Evolutionary conservation across 108 stramenopile genomes (phyloP).

Genomic region (Epipyxis sp.): DNA sequence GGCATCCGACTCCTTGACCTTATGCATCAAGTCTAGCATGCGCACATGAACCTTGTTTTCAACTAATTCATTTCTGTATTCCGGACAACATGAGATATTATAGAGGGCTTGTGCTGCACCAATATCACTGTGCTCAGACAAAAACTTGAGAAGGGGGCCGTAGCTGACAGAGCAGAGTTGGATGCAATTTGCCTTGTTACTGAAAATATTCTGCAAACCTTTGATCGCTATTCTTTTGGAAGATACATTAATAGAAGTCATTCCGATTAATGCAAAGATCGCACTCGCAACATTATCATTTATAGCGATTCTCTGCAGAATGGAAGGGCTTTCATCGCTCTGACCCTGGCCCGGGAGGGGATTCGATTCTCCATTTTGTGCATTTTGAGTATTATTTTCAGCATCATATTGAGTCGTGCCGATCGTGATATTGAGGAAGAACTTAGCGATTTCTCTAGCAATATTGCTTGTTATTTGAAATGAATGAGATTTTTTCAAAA

Average conservation of each 20-base stretch:
- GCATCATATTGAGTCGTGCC: too few relatives aligned
- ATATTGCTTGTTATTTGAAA: too few relatives aligned
- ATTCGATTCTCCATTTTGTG: too few relatives aligned
- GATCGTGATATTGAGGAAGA: too few relatives aligned
- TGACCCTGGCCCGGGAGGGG: too few relatives aligned
- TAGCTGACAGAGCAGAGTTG: neutral
- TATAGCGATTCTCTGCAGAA: too few relatives aligned
- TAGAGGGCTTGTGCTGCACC: constrained; percentile 1
- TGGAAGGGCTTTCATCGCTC: too few relatives aligned
- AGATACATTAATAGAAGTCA: neutral
- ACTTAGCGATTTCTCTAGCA: too few relatives aligned
- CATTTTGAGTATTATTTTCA: too few relatives aligned
- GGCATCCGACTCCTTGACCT: neutral
- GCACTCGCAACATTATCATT: too few relatives aligned
- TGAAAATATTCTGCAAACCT: neutral
- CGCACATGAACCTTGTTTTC: neutral
- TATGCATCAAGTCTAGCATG: neutral
- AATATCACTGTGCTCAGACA: neutral
- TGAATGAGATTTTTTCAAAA: too few relatives aligned
- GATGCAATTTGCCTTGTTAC: neutral
- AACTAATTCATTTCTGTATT: neutral
- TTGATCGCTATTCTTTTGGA: neutral
- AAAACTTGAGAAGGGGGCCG: neutral
- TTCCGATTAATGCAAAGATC: neutral
- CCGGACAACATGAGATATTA: constrained; percentile 14